Evolutionary conservation across 1,284 basidiomycete species (phyloP).

Genomic region (Xanthoconium separans): DNA sequence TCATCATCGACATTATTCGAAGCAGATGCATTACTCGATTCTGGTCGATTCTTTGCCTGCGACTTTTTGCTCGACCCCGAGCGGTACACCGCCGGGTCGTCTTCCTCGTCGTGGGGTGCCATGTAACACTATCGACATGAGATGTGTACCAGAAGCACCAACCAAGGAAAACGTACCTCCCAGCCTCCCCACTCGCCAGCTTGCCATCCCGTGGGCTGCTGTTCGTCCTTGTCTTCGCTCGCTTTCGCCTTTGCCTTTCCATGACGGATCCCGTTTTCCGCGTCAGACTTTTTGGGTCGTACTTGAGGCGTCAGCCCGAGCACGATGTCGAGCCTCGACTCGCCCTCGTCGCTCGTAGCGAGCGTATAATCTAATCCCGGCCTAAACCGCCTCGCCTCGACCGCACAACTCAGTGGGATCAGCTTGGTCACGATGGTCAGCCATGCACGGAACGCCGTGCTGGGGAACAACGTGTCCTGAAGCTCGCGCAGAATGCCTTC

Average conservation of each 20-base stretch:
- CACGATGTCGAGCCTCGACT: slow-evolving; percentile 84
- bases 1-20: slow-evolving; percentile 27
- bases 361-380: slow-evolving; percentile 96
- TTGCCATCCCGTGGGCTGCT: slow-evolving; percentile 59
- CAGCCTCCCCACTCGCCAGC: slow-evolving; percentile 88
- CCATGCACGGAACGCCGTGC: slow-evolving; percentile 88
- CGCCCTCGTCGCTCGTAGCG: slow-evolving; percentile 84
- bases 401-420: slow-evolving; percentile 71
- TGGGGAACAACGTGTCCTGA: slow-evolving; percentile 77
- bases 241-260: slow-evolving; percentile 24
- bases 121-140: slow-evolving; percentile 76
- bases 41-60: slow-evolving; percentile 19
- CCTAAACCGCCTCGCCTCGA: slow-evolving; percentile 85
- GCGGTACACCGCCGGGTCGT: slow-evolving; percentile 93
- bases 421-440: slow-evolving; percentile 78
- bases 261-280: slow-evolving; percentile 5
- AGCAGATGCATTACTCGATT: slow-evolving; percentile 12
- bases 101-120: slow-evolving; percentile 89
- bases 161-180: slow-evolving; percentile 58
- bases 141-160: neutral
- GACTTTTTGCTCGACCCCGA: slow-evolving; percentile 56
- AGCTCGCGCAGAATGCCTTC: slow-evolving; percentile 56
- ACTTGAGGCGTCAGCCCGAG: slow-evolving; percentile 87
- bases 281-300: slow-evolving; percentile 20
- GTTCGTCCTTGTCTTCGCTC: slow-evolving; percentile 37